Percentiles rank a stretch among this genome's conserved stretches.
Evolutionary conservation across 83 land plant genomes (phyloP).

Genomic region (Picea abies): DNA sequence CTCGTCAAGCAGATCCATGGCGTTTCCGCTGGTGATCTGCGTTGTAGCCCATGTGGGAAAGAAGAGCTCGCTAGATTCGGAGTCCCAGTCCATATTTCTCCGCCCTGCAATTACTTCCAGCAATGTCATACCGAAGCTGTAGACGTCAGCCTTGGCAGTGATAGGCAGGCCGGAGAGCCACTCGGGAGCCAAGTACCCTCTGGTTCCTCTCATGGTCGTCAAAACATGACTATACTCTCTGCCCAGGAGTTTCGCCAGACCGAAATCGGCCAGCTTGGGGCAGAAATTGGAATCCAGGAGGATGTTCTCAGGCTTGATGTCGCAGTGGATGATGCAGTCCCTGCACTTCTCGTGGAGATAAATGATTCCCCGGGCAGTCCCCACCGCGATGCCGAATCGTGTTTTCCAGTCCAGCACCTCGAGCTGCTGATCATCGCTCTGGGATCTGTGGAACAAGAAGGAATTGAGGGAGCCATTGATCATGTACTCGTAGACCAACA

Average conservation of each 20-base stretch:
- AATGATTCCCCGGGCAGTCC: slow-evolving; percentile 68
- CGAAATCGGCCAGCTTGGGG: slow-evolving; percentile 81
- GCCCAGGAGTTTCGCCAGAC: slow-evolving; percentile 68
- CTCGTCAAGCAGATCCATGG: slow-evolving; percentile 24
- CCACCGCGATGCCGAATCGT: slow-evolving; percentile 50
- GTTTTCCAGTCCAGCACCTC: slow-evolving; percentile 46
- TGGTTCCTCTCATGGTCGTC: slow-evolving; percentile 69
- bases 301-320: slow-evolving; percentile 84
- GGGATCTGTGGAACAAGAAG: slow-evolving; percentile 35
- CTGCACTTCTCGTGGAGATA: slow-evolving; percentile 85
- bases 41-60: slow-evolving; percentile 28
- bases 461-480: slow-evolving; percentile 70
- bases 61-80: slow-evolving; percentile 9
- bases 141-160: slow-evolving; percentile 72
- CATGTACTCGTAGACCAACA: slow-evolving; percentile 85
- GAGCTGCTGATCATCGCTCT: slow-evolving; percentile 9
- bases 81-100: slow-evolving; percentile 13
- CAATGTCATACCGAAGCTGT: slow-evolving; percentile 74
- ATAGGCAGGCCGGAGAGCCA: slow-evolving; percentile 74
- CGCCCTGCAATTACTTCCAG: slow-evolving; percentile 36
- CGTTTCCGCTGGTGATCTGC: slow-evolving; percentile 19
- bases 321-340: slow-evolving; percentile 77
- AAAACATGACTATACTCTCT: slow-evolving; percentile 65
- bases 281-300: slow-evolving; percentile 68
- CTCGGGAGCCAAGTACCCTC: slow-evolving; percentile 82